Evolutionary conservation across 805 yeast genomes (phyloP), one percentile per base, ranked within the genome.

Genomic region (Candida parachauliodes): DNA sequence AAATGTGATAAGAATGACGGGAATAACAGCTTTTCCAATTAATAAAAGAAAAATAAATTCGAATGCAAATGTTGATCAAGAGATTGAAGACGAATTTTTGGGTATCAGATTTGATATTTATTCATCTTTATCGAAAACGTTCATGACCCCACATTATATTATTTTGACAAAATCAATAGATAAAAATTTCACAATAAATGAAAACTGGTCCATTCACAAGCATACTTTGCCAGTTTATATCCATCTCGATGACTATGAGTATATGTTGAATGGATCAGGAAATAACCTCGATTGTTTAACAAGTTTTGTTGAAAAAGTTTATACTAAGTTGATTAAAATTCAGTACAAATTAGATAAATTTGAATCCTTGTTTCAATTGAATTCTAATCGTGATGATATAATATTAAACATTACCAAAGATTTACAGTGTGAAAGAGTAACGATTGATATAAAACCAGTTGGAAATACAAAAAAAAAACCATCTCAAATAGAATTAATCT

Each of bases 71-170:
- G 10, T 39, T 41, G 30, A 41, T 14, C 40, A 60, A 17, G 60
- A 50, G 8, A n/a, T n/a, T n/a, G 40, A 46, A 27, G 64, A 59
- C 8, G 50, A 54, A 8, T 50, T 65, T 24, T 42, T 76, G 21
- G 82, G 82, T 0, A 43, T 76, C 5, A 52, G 82, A n/a, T 74
- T 74, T 46, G 82, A 76, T 41, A 47, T 65, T 2, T 66, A 60
- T 44, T 51, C 59, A 2, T 43, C 47, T 11, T 24, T 38, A 14
- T 29, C 38, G 3, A 23, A 39, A 2, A 54, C 54, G 25, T 76
- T 54, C 46, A 28, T 51, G 3, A 48, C 53, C 1, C 76, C 80
- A 2, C 79, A 74, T 46, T 76, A 76, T 48, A 61, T 70, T 11
- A 75, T 76, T 2, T 53, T 76, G 29, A 33, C 45, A 28, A 49